phyloP scores from a whole-genome alignment of 192 early-diverging fungal species.

The Coemansia aciculifera region DNA sequence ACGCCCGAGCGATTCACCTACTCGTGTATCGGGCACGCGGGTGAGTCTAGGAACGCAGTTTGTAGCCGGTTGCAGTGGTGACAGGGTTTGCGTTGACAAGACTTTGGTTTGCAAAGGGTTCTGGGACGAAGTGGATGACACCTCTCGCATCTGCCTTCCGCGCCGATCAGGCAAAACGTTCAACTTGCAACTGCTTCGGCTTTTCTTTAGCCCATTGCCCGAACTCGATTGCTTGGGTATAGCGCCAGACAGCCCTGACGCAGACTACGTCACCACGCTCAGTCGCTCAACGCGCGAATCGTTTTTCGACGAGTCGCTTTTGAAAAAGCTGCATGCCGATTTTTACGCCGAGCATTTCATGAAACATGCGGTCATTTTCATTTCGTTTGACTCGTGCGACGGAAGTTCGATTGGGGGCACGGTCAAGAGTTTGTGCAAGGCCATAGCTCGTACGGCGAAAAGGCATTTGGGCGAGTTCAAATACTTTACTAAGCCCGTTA shows the following conservation, averaged over 20 bases:
- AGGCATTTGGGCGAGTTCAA: background rate
- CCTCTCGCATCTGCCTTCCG: too few species aligned
- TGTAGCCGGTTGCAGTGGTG: too few species aligned
- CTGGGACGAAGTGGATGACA: too few species aligned
- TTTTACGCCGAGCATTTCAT: constrained; percentile 11
- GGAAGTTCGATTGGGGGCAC: background rate
- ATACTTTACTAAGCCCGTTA: background rate
- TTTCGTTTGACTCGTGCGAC: background rate
- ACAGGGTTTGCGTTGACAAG: too few species aligned
- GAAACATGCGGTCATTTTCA: background rate
- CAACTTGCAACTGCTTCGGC: too few species aligned
- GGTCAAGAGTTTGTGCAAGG: constrained; percentile 10
- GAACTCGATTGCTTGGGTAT: background rate
- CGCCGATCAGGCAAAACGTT: too few species aligned
- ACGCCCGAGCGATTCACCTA: too few species aligned
- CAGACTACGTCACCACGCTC: background rate
- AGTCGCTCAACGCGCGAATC: background rate
- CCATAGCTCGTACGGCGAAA: background rate
- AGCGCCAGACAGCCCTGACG: background rate
- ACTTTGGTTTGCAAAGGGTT: too few species aligned
- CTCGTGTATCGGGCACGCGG: too few species aligned
- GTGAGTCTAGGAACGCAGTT: too few species aligned
- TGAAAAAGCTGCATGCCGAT: background rate
- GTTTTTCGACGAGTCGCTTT: constrained; percentile 1
- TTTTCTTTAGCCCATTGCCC: background rate